A percentile compares a stretch with the other conserved stretches of the same genome.
These are phyloP conservation scores for Skeletonema costatum DNA, from an alignment of 108 stramenopile genomes.

Conservation along the genomic window DNA sequence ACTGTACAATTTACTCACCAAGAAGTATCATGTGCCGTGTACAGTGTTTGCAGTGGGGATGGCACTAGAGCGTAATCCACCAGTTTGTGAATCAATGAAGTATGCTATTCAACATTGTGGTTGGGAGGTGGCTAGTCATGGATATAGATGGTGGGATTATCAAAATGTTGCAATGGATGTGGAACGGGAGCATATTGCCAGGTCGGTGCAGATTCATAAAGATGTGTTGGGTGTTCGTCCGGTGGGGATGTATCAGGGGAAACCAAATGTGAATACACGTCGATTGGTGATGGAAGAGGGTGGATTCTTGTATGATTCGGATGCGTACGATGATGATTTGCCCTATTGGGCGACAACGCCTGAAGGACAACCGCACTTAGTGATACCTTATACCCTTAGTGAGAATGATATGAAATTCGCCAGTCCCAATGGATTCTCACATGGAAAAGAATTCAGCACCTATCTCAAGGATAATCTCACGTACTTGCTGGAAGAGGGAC, in stretches of 20 bases:
- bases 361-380: constrained; percentile 70
- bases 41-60: constrained; percentile 97
- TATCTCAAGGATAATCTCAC: constrained; percentile 81
- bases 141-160: constrained; percentile 96
- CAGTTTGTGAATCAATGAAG: constrained; percentile 77
- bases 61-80: constrained; percentile 89
- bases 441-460: constrained; percentile 75
- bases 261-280: constrained; percentile 82
- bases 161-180: constrained; percentile 80
- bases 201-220: constrained; percentile 88
- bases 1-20: constrained; percentile 80
- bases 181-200: constrained; percentile 89
- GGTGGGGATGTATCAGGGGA: constrained; percentile 94
- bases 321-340: constrained; percentile 92
- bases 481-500: constrained; percentile 77
- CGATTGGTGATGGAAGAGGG: constrained; percentile 88
- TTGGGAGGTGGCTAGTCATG: constrained; percentile 92
- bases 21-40: constrained; percentile 65
- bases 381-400: constrained; percentile 93
- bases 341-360: constrained; percentile 89
- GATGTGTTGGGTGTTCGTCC: constrained; percentile 83
- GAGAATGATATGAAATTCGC: constrained; percentile 96
- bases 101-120: constrained; percentile 44
- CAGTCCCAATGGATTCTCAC: constrained; percentile 81
- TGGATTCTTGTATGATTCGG: constrained; percentile 92